These are phyloP conservation scores for Azolla pinnata DNA, from an alignment of 75 land plant species.

Conservation along the genomic window DNA sequence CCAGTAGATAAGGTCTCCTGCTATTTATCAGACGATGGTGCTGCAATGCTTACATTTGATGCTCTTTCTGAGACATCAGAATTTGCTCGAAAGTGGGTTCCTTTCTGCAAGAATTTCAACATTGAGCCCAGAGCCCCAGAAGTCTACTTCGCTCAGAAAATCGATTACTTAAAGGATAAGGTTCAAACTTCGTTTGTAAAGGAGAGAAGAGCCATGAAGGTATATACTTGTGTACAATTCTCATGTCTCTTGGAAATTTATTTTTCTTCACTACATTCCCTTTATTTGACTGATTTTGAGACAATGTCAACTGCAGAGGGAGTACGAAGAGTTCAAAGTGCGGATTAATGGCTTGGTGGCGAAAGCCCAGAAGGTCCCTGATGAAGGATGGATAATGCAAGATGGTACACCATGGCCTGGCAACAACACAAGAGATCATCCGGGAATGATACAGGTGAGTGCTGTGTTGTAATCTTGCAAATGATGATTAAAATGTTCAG, in stretches of 20 bases:
- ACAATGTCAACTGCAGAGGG: slow-evolving; percentile 18
- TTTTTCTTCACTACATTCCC: not conserved
- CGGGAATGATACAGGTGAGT: slow-evolving; percentile 52
- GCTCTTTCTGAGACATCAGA: slow-evolving; percentile 82
- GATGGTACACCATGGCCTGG: slow-evolving; percentile 83
- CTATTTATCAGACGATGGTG: slow-evolving; percentile 91
- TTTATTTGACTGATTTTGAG: not conserved
- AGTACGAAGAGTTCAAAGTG: slow-evolving; percentile 51
- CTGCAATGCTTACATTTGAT: slow-evolving; percentile 90
- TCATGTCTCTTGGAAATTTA: not conserved
- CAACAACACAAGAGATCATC: slow-evolving; percentile 39
- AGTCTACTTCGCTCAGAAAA: slow-evolving; percentile 79
- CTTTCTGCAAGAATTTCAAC: slow-evolving; percentile 80
- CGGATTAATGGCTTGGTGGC: slow-evolving; percentile 36
- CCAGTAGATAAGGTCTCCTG: slow-evolving; percentile 93
- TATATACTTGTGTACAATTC: slow-evolving; percentile 4
- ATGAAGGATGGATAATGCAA: slow-evolving; percentile 98
- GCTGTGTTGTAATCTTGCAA: not conserved
- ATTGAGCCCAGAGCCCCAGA: slow-evolving; percentile 94
- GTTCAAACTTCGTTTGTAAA: slow-evolving; percentile 81
- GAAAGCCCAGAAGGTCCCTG: slow-evolving; percentile 49
- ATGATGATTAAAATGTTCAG: not conserved
- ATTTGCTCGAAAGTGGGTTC: slow-evolving; percentile 91
- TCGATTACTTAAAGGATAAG: slow-evolving; percentile 86
- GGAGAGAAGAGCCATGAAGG: slow-evolving; percentile 89